A percentile compares a stretch with the other conserved stretches of the same genome.
Evolutionary conservation across 495 filamentous ascomycete genomes (phyloP).

Genomic region (Hypoxylon fuscum): DNA sequence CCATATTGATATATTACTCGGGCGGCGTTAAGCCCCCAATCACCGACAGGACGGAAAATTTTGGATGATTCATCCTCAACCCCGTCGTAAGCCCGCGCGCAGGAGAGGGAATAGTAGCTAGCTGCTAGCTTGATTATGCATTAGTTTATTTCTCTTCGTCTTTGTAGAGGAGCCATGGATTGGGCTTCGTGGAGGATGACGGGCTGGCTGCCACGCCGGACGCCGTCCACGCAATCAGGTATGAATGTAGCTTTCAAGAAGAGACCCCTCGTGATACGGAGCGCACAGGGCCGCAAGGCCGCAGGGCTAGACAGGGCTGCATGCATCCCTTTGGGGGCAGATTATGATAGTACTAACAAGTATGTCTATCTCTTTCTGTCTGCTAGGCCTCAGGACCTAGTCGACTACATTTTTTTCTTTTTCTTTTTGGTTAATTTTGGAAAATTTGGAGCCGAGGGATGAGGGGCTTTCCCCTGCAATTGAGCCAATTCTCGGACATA

Average conservation of each 20-base stretch:
- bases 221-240: constrained; percentile 17
- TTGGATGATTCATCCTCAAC: too few species aligned
- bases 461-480: constrained; percentile 20
- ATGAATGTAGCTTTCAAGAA: constrained; percentile 17
- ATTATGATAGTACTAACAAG: constrained; percentile 28
- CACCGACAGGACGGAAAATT: too few species aligned
- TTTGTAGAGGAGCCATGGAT: constrained; percentile 11
- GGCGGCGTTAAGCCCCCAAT: not conserved
- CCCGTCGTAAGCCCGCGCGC: too few species aligned
- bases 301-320: constrained; percentile 38
- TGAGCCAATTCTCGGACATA: not conserved
- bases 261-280: constrained; percentile 19
- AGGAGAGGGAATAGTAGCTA: too few species aligned
- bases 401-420: not conserved
- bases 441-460: constrained; percentile 12
- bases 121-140: too few species aligned
- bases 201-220: too few species aligned
- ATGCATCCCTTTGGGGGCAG: constrained; percentile 20
- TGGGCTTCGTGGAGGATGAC: too few species aligned
- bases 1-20: not conserved
- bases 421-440: not conserved
- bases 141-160: not conserved
- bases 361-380: not conserved
- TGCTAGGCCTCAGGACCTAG: not conserved
- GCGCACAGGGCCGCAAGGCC: not conserved